A percentile compares a stretch with the other conserved stretches of the same genome.
phyloP scores from a whole-genome alignment of 1,139 yeast genomes.

The Saccharomyces hybrid region DNA sequence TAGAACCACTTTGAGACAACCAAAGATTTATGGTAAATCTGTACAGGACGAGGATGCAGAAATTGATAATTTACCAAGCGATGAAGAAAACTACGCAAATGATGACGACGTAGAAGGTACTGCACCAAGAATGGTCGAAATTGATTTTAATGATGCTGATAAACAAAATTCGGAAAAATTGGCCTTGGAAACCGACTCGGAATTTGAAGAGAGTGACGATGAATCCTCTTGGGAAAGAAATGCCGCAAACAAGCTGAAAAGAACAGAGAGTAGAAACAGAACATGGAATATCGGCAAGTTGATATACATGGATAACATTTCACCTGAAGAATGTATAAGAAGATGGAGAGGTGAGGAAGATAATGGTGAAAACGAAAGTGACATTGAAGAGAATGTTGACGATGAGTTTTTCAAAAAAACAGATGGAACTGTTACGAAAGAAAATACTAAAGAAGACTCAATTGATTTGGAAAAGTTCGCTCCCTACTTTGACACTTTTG shows the following conservation, averaged over 20 bases:
- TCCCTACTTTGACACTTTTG: slow-evolving; percentile 40
- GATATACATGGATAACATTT: slow-evolving; percentile 67
- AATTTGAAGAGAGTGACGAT: slow-evolving; percentile 40
- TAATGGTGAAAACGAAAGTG: slow-evolving; percentile 37
- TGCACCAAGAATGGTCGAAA: slow-evolving; percentile 37
- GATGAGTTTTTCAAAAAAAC: slow-evolving; percentile 62
- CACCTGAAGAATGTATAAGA: slow-evolving; percentile 64
- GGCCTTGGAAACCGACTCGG: slow-evolving; percentile 37
- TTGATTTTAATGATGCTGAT: slow-evolving; percentile 41
- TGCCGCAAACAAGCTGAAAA: slow-evolving; percentile 43
- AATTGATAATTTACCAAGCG: slow-evolving; percentile 38
- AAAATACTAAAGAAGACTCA: slow-evolving; percentile 12
- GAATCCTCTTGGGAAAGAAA: slow-evolving; percentile 40
- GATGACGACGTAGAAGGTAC: slow-evolving; percentile 34
- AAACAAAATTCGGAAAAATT: slow-evolving; percentile 36
- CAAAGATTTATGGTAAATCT: slow-evolving; percentile 52
- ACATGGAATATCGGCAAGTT: slow-evolving; percentile 77
- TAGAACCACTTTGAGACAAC: slow-evolving; percentile 51
- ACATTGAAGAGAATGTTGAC: slow-evolving; percentile 44
- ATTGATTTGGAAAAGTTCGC: slow-evolving; percentile 33
- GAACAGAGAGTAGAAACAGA: slow-evolving; percentile 34
- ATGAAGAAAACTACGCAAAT: slow-evolving; percentile 35
- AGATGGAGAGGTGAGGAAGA: slow-evolving; percentile 63
- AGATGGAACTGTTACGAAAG: slow-evolving; percentile 21
- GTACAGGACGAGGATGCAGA: slow-evolving; percentile 48